A percentile compares a stretch with the other conserved stretches of the same genome.
These are phyloP conservation scores for Potentilla sterilis DNA, from an alignment of 306 rosid genomes.

Conservation along the genomic window DNA sequence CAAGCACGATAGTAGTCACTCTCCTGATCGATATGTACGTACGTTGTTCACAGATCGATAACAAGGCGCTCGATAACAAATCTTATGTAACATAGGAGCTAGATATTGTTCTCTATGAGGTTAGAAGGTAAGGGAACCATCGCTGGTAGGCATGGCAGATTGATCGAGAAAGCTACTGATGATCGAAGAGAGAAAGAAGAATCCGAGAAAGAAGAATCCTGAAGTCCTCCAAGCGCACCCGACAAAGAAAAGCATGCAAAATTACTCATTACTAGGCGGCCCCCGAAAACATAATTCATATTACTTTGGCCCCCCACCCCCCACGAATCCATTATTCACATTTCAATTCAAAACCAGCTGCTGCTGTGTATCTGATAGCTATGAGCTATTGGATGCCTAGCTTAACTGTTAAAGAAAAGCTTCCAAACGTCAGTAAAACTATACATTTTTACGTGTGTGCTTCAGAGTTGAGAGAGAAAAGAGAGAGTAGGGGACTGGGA, in stretches of 20 bases:
- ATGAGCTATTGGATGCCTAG: not conserved
- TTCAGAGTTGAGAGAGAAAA: not conserved
- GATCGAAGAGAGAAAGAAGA: not conserved
- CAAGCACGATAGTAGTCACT: not conserved
- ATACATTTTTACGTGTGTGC: not conserved
- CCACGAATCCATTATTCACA: not conserved
- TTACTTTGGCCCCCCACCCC: not conserved
- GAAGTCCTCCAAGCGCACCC: not conserved
- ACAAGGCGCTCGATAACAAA: not conserved
- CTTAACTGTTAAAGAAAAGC: not conserved
- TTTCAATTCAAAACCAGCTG: not conserved
- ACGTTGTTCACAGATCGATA: not conserved
- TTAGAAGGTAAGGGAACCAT: not conserved
- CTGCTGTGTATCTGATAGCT: not conserved
- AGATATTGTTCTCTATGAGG: not conserved
- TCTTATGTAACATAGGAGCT: not conserved
- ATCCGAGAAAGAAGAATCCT: slow-evolving; percentile 3
- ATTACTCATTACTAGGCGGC: slow-evolving; percentile 12
- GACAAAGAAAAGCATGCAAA: slow-evolving; percentile 11
- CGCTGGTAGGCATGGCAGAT: slow-evolving; percentile 6
- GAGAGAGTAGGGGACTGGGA: not conserved
- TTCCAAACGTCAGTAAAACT: not conserved
- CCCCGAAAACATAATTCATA: not conserved
- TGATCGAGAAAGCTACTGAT: not conserved
- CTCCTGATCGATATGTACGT: not conserved